These are phyloP conservation scores for Conoideocrella luteorostrata DNA, from an alignment of 2,329 filamentous ascomycete genomes.

Conservation along the genomic window DNA sequence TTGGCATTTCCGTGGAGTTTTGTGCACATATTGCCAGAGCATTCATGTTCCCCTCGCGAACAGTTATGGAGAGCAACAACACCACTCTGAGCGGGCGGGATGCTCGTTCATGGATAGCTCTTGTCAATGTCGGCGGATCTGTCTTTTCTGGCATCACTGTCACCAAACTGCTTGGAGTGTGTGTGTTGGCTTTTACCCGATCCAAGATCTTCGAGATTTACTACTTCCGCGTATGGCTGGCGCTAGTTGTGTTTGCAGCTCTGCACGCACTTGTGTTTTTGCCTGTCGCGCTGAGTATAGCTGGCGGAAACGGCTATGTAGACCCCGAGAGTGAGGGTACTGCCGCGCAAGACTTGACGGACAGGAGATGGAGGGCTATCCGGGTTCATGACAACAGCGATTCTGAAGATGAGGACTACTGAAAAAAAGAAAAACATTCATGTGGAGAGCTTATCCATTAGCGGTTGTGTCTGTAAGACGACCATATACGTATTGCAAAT, in stretches of 20 bases:
- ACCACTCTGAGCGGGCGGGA: constrained; percentile 75
- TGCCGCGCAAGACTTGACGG: constrained; percentile 80
- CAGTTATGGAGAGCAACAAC: constrained; percentile 71
- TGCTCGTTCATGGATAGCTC: constrained; percentile 82
- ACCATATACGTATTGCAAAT: not conserved
- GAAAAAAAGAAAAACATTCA: not conserved
- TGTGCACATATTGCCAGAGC: constrained; percentile 94
- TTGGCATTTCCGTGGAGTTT: constrained; percentile 95
- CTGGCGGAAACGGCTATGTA: constrained; percentile 81
- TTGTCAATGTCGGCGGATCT: constrained; percentile 89
- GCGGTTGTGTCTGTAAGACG: not conserved
- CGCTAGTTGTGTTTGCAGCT: constrained; percentile 82
- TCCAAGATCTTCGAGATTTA: constrained; percentile 99
- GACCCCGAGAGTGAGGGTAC: constrained; percentile 85
- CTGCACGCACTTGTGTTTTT: constrained; percentile 86
- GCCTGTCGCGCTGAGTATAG: constrained; percentile 78
- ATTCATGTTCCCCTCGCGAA: constrained; percentile 85
- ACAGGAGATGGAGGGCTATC: constrained; percentile 69
- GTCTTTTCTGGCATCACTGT: constrained; percentile 96
- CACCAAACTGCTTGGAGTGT: constrained; percentile 89
- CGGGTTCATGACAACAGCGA: constrained; percentile 70
- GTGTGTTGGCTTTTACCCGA: constrained; percentile 85
- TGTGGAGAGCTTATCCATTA: not conserved
- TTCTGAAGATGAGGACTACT: constrained; percentile 59
- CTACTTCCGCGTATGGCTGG: constrained; percentile 95